A percentile compares a stretch with the other conserved stretches of the same genome.
Evolutionary conservation across 306 rosid genomes (phyloP).

Genomic region (Trifolium repens): DNA sequence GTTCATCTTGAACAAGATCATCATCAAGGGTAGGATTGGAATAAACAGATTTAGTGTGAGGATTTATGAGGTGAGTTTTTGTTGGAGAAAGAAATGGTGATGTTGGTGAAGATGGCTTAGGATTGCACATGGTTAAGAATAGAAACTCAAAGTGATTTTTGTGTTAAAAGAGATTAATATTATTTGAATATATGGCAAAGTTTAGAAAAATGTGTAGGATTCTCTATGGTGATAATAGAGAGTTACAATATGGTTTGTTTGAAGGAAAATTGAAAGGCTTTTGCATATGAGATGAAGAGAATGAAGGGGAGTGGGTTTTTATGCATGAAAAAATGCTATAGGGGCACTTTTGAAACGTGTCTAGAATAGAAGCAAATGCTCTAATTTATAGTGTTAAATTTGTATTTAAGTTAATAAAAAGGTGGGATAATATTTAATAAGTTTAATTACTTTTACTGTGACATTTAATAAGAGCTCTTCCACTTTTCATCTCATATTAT

Average conservation of each 20-base stretch:
- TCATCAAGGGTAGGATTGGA: constrained; percentile 38
- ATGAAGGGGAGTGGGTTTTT: constrained; percentile 58
- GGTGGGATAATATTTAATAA: constrained; percentile 36
- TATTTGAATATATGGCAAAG: constrained; percentile 2
- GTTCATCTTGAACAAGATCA: constrained; percentile 52
- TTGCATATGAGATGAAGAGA: constrained; percentile 45
- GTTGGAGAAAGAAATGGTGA: constrained; percentile 62
- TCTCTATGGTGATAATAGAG: background rate
- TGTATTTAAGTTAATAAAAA: background rate
- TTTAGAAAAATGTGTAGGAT: constrained; percentile 14
- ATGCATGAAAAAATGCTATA: constrained; percentile 50
- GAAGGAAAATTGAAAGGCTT: constrained; percentile 15
- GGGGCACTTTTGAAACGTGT: constrained; percentile 61
- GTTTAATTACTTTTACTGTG: background rate
- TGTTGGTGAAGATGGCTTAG: constrained; percentile 69
- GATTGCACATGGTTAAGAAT: constrained; percentile 60
- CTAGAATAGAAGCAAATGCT: constrained; percentile 32
- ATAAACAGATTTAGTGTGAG: constrained; percentile 42
- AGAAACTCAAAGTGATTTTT: background rate
- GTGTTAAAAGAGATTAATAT: background rate
- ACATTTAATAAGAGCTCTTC: background rate
- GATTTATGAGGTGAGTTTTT: constrained; percentile 53
- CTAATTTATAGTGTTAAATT: background rate
- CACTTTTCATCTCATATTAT: background rate
- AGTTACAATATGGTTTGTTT: background rate